Evolutionary conservation across 352 stramenopile species (phyloP).

Genomic region (Phytophthora aleatoria): DNA sequence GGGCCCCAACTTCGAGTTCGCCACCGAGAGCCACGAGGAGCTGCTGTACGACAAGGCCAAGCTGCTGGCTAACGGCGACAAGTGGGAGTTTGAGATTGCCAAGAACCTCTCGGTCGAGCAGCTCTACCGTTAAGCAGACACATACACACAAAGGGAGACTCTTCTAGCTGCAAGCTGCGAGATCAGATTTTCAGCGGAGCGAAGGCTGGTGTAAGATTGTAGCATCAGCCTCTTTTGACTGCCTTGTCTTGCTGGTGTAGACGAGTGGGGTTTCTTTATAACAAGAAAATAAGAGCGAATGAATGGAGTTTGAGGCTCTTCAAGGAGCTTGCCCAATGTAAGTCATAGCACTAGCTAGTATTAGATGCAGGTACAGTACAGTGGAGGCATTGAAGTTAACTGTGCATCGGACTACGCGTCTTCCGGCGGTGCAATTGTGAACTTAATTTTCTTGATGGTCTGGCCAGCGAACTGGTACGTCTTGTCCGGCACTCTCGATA

Average conservation of each 20-base stretch:
- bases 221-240: neutral
- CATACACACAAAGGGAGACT: neutral
- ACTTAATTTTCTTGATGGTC: constrained; percentile 82
- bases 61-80: constrained; percentile 99
- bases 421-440: constrained; percentile 76
- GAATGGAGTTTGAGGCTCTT: constrained; percentile 32
- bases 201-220: no score
- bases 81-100: constrained; percentile 99
- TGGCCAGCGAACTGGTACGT: constrained; percentile 68
- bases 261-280: constrained; percentile 31
- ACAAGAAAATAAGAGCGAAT: constrained; percentile 42
- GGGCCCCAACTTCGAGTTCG: constrained; percentile 99
- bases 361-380: constrained; percentile 2
- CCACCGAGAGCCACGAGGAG: constrained; percentile 99
- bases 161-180: constrained; percentile 6
- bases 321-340: neutral
- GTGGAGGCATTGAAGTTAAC: constrained; percentile 11
- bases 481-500: constrained; percentile 39
- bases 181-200: no score
- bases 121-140: constrained; percentile 95
- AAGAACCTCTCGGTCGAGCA: constrained; percentile 99
- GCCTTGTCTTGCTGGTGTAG: constrained; percentile 2
- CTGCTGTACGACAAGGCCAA: constrained; percentile 99
- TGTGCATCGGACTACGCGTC: constrained; percentile 20
- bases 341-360: no score